Base-by-base conservation (phyloP, 371 early-diverging fungal genomes). In the Chytridium lagenaria region DNA sequence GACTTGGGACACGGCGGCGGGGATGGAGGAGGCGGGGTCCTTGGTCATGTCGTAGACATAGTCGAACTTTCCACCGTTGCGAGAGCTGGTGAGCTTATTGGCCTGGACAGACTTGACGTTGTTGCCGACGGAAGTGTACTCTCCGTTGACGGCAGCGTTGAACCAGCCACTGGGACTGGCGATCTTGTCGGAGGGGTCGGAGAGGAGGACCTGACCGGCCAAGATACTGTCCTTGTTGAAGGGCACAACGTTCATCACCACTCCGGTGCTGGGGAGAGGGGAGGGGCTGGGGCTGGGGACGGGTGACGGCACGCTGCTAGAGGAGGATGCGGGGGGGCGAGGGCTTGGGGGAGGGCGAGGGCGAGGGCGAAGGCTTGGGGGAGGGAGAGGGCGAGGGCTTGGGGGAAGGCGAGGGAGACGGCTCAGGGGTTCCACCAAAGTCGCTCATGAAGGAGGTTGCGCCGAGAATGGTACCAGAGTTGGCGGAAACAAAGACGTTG, bases 141-240 rank as follows among this genome's bases (percentile, higher is more conserved):
- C 39, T 2, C 49, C 66, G 66, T 15, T 44, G 38, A 38, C 49
- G 12, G 66, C 7, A 26, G 66, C 66, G n/a, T 33, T n/a, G 40
- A 57, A 37, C 94, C 93, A 93, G 19, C 95, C 94, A 61, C 85
- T 76, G 16, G 94, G 95, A 10, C 91, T 91, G 7, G 96, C 95
- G 30, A 79, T 76, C 0, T 67, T 66, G 74, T 94, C 86, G 59
- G 89, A 85, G 0, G 98, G 96, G 74, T 93, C 63, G n/a, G 2
- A 22, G n/a, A 66, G 5, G 5, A 91, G n/a, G 38, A 16, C 23
- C 66, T 66, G 49, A 44, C 39, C 44, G 10, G 19, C 39, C 15
- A 38, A 26, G 44, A 38, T 40, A 36, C 15, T 28, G 66, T 66
- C 19, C 44, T 66, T 40, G 66, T 2, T 49, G 66, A 49, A 40